Evolutionary conservation across 129 eudicot species (phyloP), one percentile per base, ranked within the genome.

Genomic region (Oenanthe sinensis): DNA sequence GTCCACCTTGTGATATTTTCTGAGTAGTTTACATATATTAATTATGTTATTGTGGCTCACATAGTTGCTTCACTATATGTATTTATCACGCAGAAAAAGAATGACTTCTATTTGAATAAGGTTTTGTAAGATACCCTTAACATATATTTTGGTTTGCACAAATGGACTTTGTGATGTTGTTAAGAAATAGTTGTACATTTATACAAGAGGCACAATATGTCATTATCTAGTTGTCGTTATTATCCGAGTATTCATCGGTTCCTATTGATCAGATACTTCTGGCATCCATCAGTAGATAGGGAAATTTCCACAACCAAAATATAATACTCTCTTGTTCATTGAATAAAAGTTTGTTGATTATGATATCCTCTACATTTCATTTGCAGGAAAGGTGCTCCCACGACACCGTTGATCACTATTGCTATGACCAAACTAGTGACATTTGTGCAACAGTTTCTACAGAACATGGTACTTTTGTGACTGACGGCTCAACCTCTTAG

Each of bases 311-410:
- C 67, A 8, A 33, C 30, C 14, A n/a, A 52, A 58, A n/a, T n/a
- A 20, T 58, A 58, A n/a, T 58, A 24, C 47, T 13, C 24, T 70
- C 12, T 6, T 70, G 74, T 70, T 33, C 46, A 14, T 78, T 60
- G 10, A 71, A 77, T 79, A 33, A 28, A 68, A 75, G 62, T 43
- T 69, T 5, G 45, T 17, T 42, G 22, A 39, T 33, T 44, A 20
- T 71, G 49, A 17, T n/a, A 71, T 58, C 80, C 26, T 71, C 26
- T 65, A 28, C 49, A 37, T 81, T 76, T 46, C 30, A 55, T 42
- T 49, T 68, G 30, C 87, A 95, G 98, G 98, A 95, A 95, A 83
- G 98, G 98, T 69, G 97, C 98, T 81, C 98, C 98, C 82, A 95
- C 98, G 37, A 95, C 98, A 75, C 97, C 98, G 47, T 82, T 95